phyloP scores from a whole-genome alignment of 169 alveolate species.

The Plasmodium reichenowi region DNA sequence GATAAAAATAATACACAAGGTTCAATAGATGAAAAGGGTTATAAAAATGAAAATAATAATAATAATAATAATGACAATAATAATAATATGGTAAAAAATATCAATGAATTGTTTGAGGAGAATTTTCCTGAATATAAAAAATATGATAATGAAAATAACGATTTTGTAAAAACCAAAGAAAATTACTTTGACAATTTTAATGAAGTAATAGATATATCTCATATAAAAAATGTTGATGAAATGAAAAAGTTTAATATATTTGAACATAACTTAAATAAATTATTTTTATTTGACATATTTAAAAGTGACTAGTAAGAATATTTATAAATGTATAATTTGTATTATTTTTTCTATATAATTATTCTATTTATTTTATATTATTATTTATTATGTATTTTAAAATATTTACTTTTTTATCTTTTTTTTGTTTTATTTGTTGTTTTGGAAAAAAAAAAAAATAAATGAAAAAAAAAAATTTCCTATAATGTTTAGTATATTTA shows the following conservation, averaged over 20 bases:
- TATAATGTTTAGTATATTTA: too few relatives aligned
- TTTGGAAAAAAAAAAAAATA: background rate
- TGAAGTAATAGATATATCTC: conserved; percentile 35
- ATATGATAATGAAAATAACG: conserved; percentile 27
- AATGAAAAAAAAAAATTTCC: too few relatives aligned
- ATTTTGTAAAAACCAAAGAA: conserved; percentile 47
- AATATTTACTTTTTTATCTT: too few relatives aligned
- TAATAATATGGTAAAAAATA: conserved; percentile 52
- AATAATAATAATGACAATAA: background rate
- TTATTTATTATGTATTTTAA: background rate
- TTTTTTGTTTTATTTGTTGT: conserved; percentile 14
- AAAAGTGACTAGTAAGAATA: conserved; percentile 1
- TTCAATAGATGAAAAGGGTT: background rate
- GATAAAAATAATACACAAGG: background rate
- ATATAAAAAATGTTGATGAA: conserved; percentile 45
- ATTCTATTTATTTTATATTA: background rate
- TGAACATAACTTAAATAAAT: conserved; percentile 66
- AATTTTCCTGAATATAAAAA: conserved; percentile 20
- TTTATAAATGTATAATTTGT: background rate
- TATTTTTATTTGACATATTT: conserved; percentile 71
- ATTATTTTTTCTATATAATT: background rate
- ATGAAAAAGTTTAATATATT: conserved; percentile 69
- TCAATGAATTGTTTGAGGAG: conserved; percentile 25
- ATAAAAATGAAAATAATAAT: background rate
- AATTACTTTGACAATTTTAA: conserved; percentile 26